Evolutionary conservation across 2,329 filamentous ascomycete species (phyloP), one percentile per base, ranked within the genome.

Genomic region (Colletotrichum orchidophilum): DNA sequence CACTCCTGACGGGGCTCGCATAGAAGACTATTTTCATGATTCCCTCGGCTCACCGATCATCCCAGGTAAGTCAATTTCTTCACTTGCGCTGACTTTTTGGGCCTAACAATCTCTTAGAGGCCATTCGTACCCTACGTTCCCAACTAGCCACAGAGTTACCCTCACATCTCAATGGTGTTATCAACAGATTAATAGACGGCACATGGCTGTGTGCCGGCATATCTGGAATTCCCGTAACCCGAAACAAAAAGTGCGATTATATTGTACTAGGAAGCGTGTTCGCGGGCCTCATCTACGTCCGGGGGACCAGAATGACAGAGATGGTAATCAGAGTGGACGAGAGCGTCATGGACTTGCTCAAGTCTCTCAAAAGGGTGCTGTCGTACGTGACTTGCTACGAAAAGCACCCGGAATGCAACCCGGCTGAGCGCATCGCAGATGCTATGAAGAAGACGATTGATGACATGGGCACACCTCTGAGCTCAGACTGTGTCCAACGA

Each of bases 171-270:
- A 71, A 71, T 12, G 21, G 26, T 1, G 52, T 71, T 1, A 39
- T 71, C 27, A 27, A n/a, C 5, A 53, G 53, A 18, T 3, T 71
- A 13, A 63, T 71, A 4, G 69, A 71, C 0, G 69, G 69, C 1
- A 69, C 63, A 27, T 71, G 69, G 69, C 61, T 71, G 18, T 71
- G 69, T 21, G 27, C 33, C 24, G 65, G 69, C 1, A 69, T 71
- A 11, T 69, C 69, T 5, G 65, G 63, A 24, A 71, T 71, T 18
- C 69, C 69, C 2, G 49, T 71, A 24, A 71, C 69, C 0, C 58
- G 66, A 13, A 62, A 71, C 27, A 71, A 71, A 3, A 71, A 60
- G n/a, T 71, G 69, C 53, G 69, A 71, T 21, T 71, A 71, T 18
- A 27, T 71, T 4, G 64, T 71, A 2, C 24, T 71, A 3, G 69